Evolutionary conservation across 208 protist species (phyloP), one percentile per base, ranked within the genome.

Genomic region (Crithidia fasciculata): DNA sequence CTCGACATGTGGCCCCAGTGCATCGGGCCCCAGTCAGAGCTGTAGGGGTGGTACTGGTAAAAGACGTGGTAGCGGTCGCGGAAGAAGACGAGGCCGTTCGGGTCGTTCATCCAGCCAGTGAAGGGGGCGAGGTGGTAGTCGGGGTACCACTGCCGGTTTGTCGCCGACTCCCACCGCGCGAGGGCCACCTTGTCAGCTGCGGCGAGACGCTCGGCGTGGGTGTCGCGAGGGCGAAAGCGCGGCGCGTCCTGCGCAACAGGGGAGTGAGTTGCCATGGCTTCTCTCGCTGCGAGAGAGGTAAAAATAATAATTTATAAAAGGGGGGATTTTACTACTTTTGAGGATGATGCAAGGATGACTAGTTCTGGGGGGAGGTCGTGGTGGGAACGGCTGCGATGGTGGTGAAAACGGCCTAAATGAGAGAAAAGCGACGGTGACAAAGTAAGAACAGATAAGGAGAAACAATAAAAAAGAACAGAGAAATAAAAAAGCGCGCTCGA

Each of bases 11-110:
- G 84, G 36, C 81, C 84, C 84, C 84, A 88, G 77, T 88, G 84
- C 84, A 88, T 88, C 15, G 69, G 65, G n/a, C 84, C 84, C 84
- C 84, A 88, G 19, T 85, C 68, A 4, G 53, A 52, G 50, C 61
- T 78, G 69, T 79, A 89, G 0, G 84, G 84, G 62, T 89, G 69
- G 62, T 89, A 82, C 63, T 89, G 84, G 40, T 86, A 89, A 36
- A 89, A 89, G 54, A 79, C 76, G 62, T 89, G 84, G 64, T 86
- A 86, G 50, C 55, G 54, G 5, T 72, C 76, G 5, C 75, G 60
- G 73, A 82, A 82, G 54, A 60, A 66, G 12, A 78, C 69, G 8
- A 86, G 64, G 4, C 84, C 84, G 13, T 72, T 66, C 0, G 84
- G 84, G 53, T 84, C 80, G 63, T 68, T 82, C 70, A 89, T 83